Evolutionary conservation across 805 yeast species (phyloP).

Genomic region (Saturnispora mendoncae): DNA sequence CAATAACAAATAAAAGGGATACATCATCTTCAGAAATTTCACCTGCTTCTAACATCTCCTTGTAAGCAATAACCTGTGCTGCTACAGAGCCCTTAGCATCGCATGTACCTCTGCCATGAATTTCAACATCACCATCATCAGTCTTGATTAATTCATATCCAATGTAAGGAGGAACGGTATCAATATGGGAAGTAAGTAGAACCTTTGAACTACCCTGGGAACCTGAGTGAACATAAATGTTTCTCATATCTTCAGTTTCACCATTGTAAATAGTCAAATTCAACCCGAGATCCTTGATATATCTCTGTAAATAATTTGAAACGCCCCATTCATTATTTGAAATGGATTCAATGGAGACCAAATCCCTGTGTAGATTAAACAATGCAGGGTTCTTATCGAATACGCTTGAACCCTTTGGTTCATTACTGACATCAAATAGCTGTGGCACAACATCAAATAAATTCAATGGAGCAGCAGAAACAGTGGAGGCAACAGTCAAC

Average conservation of each 20-base stretch:
- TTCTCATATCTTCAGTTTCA: constrained; percentile 6
- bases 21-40: constrained; percentile 45
- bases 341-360: constrained; percentile 30
- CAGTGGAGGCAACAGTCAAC: neutral
- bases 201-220: constrained; percentile 37
- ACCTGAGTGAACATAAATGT: constrained; percentile 52
- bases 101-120: constrained; percentile 58
- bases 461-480: neutral
- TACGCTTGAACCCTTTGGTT: constrained; percentile 1
- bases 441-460: neutral
- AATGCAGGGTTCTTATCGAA: constrained; percentile 16
- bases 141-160: constrained; percentile 33
- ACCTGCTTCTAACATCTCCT: constrained; percentile 35
- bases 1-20: constrained; percentile 54
- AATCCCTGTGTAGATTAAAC: constrained; percentile 28
- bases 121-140: constrained; percentile 31
- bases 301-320: constrained; percentile 31
- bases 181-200: constrained; percentile 52
- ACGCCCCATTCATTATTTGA: constrained; percentile 31
- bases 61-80: constrained; percentile 46
- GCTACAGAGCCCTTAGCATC: constrained; percentile 72
- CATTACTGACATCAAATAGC: neutral
- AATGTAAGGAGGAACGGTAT: constrained; percentile 63
- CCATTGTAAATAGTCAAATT: constrained; percentile 28
- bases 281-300: constrained; percentile 45